Evolutionary conservation across 495 filamentous ascomycete genomes (phyloP).

Genomic region (Pyrenopolyporus hunteri): DNA sequence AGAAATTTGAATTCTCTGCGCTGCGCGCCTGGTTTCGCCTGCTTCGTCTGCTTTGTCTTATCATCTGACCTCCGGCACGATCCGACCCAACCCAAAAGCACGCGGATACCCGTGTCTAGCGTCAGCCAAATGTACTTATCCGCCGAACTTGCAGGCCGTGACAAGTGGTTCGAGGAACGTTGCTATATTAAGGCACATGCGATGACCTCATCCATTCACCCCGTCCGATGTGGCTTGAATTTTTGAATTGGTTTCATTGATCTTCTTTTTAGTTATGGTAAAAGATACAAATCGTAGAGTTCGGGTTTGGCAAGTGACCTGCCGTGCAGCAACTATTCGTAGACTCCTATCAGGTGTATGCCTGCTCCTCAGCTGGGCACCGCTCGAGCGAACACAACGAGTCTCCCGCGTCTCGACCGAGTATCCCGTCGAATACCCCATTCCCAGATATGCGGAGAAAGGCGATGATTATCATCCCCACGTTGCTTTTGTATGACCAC

Average conservation of each 20-base stretch:
- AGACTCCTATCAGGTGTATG: conserved; percentile 23
- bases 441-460: not conserved
- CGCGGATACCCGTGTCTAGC: too few relatives aligned
- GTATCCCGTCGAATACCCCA: not conserved
- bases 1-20: too few relatives aligned
- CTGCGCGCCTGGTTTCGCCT: too few relatives aligned
- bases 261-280: conserved; percentile 32
- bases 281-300: conserved; percentile 38
- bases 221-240: conserved; percentile 10
- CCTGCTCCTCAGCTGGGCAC: conserved; percentile 12
- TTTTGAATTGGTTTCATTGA: conserved; percentile 37
- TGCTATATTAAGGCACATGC: not conserved
- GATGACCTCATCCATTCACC: not conserved
- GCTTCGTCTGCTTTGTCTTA: too few relatives aligned
- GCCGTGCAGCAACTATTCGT: conserved; percentile 24
- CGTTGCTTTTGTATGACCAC: conserved; percentile 4
- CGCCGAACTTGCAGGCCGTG: too few relatives aligned
- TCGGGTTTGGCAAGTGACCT: conserved; percentile 13
- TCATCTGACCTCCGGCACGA: too few relatives aligned
- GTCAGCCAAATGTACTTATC: too few relatives aligned
- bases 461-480: not conserved
- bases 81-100: too few relatives aligned
- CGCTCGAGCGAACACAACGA: not conserved
- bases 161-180: too few relatives aligned
- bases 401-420: conserved; percentile 1